These are phyloP conservation scores for Paecilomyces niveus DNA, from an alignment of 2,329 filamentous ascomycete genomes.

Conservation along the genomic window DNA sequence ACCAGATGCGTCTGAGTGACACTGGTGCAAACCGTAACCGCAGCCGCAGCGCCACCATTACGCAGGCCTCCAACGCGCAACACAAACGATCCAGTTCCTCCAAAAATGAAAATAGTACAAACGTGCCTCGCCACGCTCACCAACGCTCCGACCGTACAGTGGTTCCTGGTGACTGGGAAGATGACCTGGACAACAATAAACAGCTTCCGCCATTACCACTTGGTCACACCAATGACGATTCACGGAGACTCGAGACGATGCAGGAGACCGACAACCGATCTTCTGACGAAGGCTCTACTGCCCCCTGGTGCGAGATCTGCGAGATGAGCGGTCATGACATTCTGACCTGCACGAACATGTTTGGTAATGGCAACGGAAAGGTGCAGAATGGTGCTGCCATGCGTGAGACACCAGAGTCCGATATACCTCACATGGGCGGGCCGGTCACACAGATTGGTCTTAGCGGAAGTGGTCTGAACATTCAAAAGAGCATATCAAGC, in stretches of 20 bases:
- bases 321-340: constrained; percentile 90
- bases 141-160: constrained; percentile 37
- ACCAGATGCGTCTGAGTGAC: constrained; percentile 24
- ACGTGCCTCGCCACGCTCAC: constrained; percentile 25
- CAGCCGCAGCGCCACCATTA: constrained; percentile 32
- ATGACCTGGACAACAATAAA: constrained; percentile 19
- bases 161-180: constrained; percentile 35
- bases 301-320: constrained; percentile 91
- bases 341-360: constrained; percentile 88
- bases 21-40: constrained; percentile 18
- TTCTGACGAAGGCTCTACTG: constrained; percentile 62
- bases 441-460: constrained; percentile 9
- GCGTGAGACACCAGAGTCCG: background rate
- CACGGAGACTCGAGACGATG: constrained; percentile 30
- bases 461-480: background rate
- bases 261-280: constrained; percentile 37
- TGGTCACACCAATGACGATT: constrained; percentile 19
- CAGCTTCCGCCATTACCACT: constrained; percentile 17
- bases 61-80: constrained; percentile 22
- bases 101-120: constrained; percentile 18
- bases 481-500: constrained; percentile 6
- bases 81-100: constrained; percentile 23
- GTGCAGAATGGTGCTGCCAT: background rate
- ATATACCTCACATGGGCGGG: constrained; percentile 1
- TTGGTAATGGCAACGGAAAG: constrained; percentile 38